Base-by-base conservation (phyloP, 345 rosid species). In the Citrus reticulata region DNA sequence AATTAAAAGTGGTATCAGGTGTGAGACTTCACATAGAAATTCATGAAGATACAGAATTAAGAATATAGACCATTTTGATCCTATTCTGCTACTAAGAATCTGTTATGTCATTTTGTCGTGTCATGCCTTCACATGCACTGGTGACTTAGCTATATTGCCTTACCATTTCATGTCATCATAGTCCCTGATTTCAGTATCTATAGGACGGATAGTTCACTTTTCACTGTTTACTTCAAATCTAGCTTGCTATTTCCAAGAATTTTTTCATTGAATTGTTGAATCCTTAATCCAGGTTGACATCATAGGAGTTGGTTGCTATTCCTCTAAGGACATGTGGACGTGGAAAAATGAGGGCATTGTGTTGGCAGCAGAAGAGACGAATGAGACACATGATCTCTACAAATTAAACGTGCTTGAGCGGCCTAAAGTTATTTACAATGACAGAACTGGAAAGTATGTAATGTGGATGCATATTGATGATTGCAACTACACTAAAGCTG, bases 401-500 rank as follows among this genome's bases (percentile, higher is more conserved):
- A 94, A 90, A 84, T 89, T 88, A 65, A 96, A 93, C 6, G 99
- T 94, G 72, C 95, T 96, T 30, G 99, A 96, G 83, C 87, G 98
- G 84, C 98, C 98, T 22, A 96, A 96, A 86, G 98, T 96, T 39
- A 83, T 94, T 51, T 91, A 90, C 93, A 94, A 91, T 61, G 90
- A 87, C 22, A 88, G 76, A 67, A 90, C 97, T 0, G 85, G 85
- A 24, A 93, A 94, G 70, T 94, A 96, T 40, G 97, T 94, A 65
- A 96, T 96, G 97, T 96, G 98, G 98, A 94, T 96, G 99, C 99
- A 96, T 78, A 87, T 94, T 3, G 99, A 96, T 51, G 95, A 93
- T 77, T 85, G 85, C 71, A 94, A 93, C 90, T 96, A 96, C 80
- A 96, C 99, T 54, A 94, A 94, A 90, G 99, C 99, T 61, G 76